Conservation (phyloP, 169 alveolate species). For the Eimeria praecox region DNA sequence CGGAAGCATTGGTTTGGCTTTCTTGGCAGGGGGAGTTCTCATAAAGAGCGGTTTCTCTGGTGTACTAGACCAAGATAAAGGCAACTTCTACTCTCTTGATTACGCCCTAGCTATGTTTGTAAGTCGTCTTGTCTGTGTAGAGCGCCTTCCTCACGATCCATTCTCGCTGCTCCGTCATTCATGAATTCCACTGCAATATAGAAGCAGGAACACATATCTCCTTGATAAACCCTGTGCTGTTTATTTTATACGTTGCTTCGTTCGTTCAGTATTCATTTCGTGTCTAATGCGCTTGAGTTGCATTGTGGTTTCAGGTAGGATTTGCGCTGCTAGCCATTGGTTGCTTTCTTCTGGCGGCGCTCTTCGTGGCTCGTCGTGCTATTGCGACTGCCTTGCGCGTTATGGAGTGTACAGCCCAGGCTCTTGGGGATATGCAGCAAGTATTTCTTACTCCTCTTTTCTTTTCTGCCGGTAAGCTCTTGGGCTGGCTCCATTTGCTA, state of each 20-base stretch:
- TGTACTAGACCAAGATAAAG: constrained; percentile 74
- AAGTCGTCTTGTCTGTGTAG: not conserved
- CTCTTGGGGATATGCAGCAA: constrained; percentile 73
- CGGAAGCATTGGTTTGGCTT: constrained; percentile 52
- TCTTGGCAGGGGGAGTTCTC: constrained; percentile 70
- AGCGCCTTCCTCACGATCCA: not conserved
- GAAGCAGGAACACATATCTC: not conserved
- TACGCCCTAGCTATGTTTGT: constrained; percentile 77
- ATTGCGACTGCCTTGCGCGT: constrained; percentile 70
- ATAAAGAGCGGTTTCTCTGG: constrained; percentile 62
- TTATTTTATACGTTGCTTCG: not conserved
- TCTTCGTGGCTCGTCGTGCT: constrained; percentile 73
- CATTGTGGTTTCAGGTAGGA: constrained; percentile 51
- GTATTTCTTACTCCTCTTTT: constrained; percentile 72
- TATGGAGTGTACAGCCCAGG: constrained; percentile 75
- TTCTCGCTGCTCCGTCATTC: not conserved
- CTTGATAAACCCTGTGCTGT: not conserved
- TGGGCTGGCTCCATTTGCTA: not conserved
- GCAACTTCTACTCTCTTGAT: constrained; percentile 78
- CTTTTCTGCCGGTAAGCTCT: constrained; percentile 59
- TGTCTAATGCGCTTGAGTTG: not conserved
- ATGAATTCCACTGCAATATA: not conserved
- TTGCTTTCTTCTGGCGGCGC: not conserved
- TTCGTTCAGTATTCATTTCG: not conserved
- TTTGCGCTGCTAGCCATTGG: constrained; percentile 45